phyloP scores from a whole-genome alignment of 2,329 filamentous ascomycete genomes.

The Penicillium brevicompactum region DNA sequence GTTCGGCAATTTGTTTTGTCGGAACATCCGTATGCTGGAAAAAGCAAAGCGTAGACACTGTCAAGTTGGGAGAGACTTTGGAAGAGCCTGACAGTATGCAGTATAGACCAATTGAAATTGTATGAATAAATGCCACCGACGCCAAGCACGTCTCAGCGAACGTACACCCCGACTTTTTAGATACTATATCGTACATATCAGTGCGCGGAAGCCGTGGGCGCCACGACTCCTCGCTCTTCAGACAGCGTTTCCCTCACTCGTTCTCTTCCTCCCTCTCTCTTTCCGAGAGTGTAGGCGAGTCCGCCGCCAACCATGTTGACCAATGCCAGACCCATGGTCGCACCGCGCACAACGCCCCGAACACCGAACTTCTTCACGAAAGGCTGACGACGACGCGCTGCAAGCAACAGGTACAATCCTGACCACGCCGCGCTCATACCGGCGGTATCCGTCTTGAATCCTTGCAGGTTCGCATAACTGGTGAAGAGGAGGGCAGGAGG shows the following conservation, averaged over 20 bases:
- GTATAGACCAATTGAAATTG: not conserved
- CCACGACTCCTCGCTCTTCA: not conserved
- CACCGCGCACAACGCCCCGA: conserved; percentile 48
- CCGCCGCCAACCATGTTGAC: conserved; percentile 51
- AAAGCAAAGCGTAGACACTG: not conserved
- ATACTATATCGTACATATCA: conserved; percentile 5
- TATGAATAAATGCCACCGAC: not conserved
- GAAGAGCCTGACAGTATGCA: not conserved
- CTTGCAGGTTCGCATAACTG: conserved; percentile 65
- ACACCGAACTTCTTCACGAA: conserved; percentile 49
- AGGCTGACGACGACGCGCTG: conserved; percentile 56
- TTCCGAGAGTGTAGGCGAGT: conserved; percentile 49
- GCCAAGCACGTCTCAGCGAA: not conserved
- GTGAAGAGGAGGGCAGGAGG: conserved; percentile 67
- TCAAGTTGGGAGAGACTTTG: not conserved
- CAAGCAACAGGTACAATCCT: conserved; percentile 65
- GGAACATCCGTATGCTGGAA: conserved; percentile 32
- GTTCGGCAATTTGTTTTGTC: conserved; percentile 38
- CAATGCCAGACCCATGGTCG: conserved; percentile 49
- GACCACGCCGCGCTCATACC: conserved; percentile 67
- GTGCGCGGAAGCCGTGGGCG: not conserved
- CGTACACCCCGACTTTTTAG: not conserved
- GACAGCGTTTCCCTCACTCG: conserved; percentile 6
- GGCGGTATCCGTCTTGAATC: conserved; percentile 64
- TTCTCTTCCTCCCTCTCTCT: conserved; percentile 42